Conservation (phyloP, 768 basidiomycete genomes). For the Strobilomyces echinocephalus region DNA sequence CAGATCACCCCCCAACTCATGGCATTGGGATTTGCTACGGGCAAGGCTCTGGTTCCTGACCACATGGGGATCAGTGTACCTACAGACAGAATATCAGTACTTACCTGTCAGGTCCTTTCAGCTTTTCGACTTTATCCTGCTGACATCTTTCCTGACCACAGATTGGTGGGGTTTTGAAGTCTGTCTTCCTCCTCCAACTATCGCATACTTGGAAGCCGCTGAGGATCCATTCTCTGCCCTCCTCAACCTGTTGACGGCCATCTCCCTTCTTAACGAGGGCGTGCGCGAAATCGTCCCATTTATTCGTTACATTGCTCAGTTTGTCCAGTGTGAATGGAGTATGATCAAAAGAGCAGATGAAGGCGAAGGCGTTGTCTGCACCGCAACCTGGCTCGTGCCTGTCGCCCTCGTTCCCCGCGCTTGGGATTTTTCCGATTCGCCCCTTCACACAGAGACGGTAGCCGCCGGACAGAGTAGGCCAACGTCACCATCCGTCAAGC, state of each 20-base stretch:
- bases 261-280: conserved; percentile 66
- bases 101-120: conserved; percentile 60
- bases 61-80: conserved; percentile 71
- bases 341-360: conserved; percentile 57
- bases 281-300: conserved; percentile 81
- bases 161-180: conserved; percentile 93
- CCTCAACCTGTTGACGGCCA: conserved; percentile 71
- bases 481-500: conserved; percentile 19
- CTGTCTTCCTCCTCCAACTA: conserved; percentile 64
- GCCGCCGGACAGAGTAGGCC: conserved; percentile 16
- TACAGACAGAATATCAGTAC: conserved; percentile 67
- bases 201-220: conserved; percentile 59
- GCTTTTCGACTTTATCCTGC: background rate
- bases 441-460: conserved; percentile 22
- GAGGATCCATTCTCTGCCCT: conserved; percentile 51
- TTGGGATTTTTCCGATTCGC: conserved; percentile 66
- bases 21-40: conserved; percentile 74
- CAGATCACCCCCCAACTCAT: conserved; percentile 74
- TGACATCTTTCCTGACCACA: conserved; percentile 26
- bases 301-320: conserved; percentile 77
- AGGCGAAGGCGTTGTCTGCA: conserved; percentile 80
- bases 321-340: conserved; percentile 70
- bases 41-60: conserved; percentile 57
- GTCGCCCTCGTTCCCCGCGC: conserved; percentile 72
- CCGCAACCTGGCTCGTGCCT: conserved; percentile 88